Base-by-base conservation (phyloP, 176 grass and related monocot genomes). In the Phyllostachys edulis region DNA sequence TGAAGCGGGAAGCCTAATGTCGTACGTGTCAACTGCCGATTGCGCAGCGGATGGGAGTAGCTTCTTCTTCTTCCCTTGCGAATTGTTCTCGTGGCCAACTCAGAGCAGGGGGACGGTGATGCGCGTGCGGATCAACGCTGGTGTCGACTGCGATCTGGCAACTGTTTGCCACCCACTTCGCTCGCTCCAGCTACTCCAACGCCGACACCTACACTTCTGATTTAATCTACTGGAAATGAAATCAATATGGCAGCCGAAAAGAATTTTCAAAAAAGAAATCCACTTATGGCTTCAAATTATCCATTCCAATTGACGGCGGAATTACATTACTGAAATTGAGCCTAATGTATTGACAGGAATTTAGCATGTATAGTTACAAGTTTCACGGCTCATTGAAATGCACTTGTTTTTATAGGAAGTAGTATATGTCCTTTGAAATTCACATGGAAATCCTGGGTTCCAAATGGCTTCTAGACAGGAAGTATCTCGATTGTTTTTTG, bases 101-200 rank as follows among this genome's bases (percentile, higher is more conserved):
- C 10, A 5, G 13, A 49, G 3, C 47, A 3, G 47, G 15, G 3
- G n/a, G n/a, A n/a, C n/a, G n/a, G 81, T 29, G 75, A 38, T 80
- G 87, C 81, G 87, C 82, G 82, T 89, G 80, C 50, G 9, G 3
- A n/a, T 57, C n/a, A 34, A 34, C 32, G 74, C 18, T 14, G 17
- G 21, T 42, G 79, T 1, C 17, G 8, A 51, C 63, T 46, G 15
- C 9, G 23, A 69, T 50, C n/a, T n/a, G n/a, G n/a, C n/a, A n/a
- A n/a, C n/a, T n/a, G n/a, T n/a, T 12, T 50, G 27, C 77, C 57
- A 32, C 40, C 15, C 18, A 64, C 40, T 7, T 24, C n/a, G 56
- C 21, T 24, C n/a, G n/a, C 8, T 47, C 3, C 76, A 47, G 59
- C 20, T 34, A 42, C 76, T 64, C 60, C 59, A 29, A 47, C 76